Evolutionary conservation across 495 filamentous ascomycete genomes (phyloP).

Genomic region (Xylaria castorea): DNA sequence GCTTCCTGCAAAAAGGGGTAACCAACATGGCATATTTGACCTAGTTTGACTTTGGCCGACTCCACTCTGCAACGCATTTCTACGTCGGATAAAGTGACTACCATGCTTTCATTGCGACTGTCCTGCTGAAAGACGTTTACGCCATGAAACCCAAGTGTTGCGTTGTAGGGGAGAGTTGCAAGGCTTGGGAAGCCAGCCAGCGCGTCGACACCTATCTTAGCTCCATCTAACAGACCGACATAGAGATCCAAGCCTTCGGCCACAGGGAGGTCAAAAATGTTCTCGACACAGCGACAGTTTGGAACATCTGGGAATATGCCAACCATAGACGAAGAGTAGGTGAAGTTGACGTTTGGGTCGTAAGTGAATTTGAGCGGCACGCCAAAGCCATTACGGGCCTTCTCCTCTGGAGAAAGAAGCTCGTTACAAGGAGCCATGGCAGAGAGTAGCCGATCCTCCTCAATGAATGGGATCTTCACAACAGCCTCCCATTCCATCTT

Average conservation of each 20-base stretch:
- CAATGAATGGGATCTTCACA: conserved; percentile 98
- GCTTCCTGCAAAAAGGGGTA: conserved; percentile 97
- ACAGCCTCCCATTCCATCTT: conserved; percentile 99
- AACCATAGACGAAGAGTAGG: conserved; percentile 83
- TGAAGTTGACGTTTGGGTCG: conserved; percentile 73
- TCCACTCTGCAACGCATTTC: conserved; percentile 73
- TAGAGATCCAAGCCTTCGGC: conserved; percentile 90
- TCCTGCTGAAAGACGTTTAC: conserved; percentile 98
- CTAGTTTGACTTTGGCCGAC: conserved; percentile 77
- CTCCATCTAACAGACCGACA: conserved; percentile 86
- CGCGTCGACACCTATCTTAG: conserved; percentile 77
- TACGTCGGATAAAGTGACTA: conserved; percentile 79
- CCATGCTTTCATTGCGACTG: conserved; percentile 95
- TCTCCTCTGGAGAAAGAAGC: conserved; percentile 76
- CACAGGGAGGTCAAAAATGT: conserved; percentile 91
- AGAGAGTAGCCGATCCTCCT: conserved; percentile 79
- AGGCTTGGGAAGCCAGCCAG: conserved; percentile 93
- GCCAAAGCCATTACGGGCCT: conserved; percentile 85
- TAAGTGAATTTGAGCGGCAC: conserved; percentile 93
- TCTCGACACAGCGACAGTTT: conserved; percentile 89
- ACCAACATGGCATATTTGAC: conserved; percentile 86
- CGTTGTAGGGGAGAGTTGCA: conserved; percentile 80
- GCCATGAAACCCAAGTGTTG: conserved; percentile 83
- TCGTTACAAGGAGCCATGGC: conserved; percentile 87
- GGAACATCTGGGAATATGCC: conserved; percentile 91